Base-by-base conservation (phyloP, 352 stramenopile genomes). In the Phytophthora hybrid region DNA sequence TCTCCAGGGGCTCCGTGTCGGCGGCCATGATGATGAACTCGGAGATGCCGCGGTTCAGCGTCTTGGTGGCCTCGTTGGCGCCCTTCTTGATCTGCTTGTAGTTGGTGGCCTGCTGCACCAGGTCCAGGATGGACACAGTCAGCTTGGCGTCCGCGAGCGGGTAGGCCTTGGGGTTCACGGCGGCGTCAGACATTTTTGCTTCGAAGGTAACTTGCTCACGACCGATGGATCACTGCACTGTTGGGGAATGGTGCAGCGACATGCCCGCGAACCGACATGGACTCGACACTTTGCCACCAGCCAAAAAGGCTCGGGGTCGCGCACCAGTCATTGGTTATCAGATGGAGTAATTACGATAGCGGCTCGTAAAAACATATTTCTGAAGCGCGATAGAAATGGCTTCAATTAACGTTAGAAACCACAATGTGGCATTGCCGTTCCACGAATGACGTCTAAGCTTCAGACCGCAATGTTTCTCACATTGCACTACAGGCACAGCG, bases 81-180 rank as follows among this genome's bases (percentile, higher is more conserved):
- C 98, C 98, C 90, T 99, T 99, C 88, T 99, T 99, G 74, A 99
- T 98, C 87, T 99, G 98, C 93, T 99, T 99, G 95, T 99, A 99
- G 87, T 99, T 99, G 74, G 95, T 97, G 47, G 98, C 97, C 81
- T 99, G 98, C 85, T 99, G 98, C 57, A 99, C 94, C 63, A 99
- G 87, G 83, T 99, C 98, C 62, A 99, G 90, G 74, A 99, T 99
- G 63, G 93, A 98, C 63, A 99, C 97, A 18, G 98, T 99, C 56
- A 99, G 90, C 78, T 99, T 98, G 59, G 97, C 96, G 80, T 99
- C 97, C 51, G 98, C 97, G 44, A 99, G 90, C 66, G 98, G 98
- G 85, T 99, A 99, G 46, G 98, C 97, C 91, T 99, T 98, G 44
- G 91, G 91, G 89, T 97, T 98, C 78, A 97, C 92, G 51, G 85